Base-by-base conservation (phyloP, 345 rosid genomes). In the Aquilaria sinensis region DNA sequence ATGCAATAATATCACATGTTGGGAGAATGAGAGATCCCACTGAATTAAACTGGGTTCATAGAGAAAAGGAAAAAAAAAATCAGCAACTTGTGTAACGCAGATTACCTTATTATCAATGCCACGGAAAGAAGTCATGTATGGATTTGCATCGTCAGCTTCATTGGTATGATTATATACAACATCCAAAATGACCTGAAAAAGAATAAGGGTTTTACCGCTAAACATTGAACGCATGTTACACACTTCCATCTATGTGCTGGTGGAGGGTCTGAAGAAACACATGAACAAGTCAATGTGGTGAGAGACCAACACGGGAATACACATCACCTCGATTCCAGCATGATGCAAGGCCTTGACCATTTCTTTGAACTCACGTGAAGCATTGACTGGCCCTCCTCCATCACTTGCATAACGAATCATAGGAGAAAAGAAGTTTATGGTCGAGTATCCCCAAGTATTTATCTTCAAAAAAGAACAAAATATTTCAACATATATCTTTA, bases 401-500 rank as follows among this genome's bases (percentile, higher is more conserved):
- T 78, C 77, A 78, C 89, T 86, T 63, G 96, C 92, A 74, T 93
- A 93, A 65, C 96, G 94, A 70, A 83, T 87, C 98, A 93, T 90
- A 5, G 98, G 97, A 77, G 98, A 75, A 71, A 93, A 93, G 85
- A 93, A 93, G 78, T 93, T 93, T 77, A 88, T 79, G 10, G 98
- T 93, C 6, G 98, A 93, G 70, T 93, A 93, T 63, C 98, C 98
- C 98, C 98, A 93, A 46, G 96, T 93, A 72, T 93, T 93, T 64
- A 93, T 75, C 98, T 93, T 59, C 48, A 33, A 63, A 64, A 66
- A 46, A 67, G 59, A 47, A 66, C 9, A 12, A 16, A 47, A 9
- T 31, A 12, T 11, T 30, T 12, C n/a, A 63, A 37, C 43, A 37
- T 37, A 37, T 5, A 37, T 5, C 43, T 37, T 37, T 37, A 37